Conservation (phyloP, 768 basidiomycete genomes). For the Auricularia sp. region DNA sequence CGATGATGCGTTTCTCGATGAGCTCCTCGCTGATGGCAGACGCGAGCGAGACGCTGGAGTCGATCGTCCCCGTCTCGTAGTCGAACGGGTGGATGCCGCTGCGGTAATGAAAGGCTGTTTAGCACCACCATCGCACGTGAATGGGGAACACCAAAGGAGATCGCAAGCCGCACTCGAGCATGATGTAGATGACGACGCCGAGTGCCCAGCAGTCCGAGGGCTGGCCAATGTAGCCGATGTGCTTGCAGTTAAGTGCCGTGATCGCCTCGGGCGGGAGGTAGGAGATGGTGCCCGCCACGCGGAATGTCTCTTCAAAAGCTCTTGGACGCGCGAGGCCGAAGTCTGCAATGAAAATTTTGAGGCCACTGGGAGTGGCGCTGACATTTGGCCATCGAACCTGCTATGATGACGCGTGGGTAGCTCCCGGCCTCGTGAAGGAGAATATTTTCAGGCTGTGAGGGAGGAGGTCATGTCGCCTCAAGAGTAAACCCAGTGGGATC, state of each 20-base stretch:
- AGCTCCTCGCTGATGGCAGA: constrained; percentile 44
- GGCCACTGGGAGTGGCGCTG: too few species aligned
- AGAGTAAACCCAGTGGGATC: too few species aligned
- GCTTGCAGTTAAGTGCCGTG: constrained; percentile 63
- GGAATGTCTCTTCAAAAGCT: constrained; percentile 72
- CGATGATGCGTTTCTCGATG: constrained; percentile 61
- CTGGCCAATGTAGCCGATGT: constrained; percentile 68
- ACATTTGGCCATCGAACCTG: constrained; percentile 16
- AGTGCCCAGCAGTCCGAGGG: constrained; percentile 89
- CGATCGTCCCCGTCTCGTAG: constrained; percentile 27
- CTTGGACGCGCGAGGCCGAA: constrained; percentile 76
- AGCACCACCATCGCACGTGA: not conserved
- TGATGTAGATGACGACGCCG: constrained; percentile 71
- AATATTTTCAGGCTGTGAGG: constrained; percentile 74
- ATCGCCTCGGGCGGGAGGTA: constrained; percentile 83
- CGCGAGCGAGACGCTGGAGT: constrained; percentile 29
- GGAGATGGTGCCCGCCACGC: constrained; percentile 80
- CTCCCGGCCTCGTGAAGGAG: constrained; percentile 69
- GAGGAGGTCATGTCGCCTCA: not conserved
- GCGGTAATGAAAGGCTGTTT: not conserved
- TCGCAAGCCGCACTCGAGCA: constrained; percentile 57
- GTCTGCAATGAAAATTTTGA: constrained; percentile 27
- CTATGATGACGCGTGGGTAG: constrained; percentile 75
- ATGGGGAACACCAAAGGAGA: not conserved
- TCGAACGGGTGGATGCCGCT: constrained; percentile 78